These are phyloP conservation scores for Aspergillus eucalypticola DNA, from an alignment of 2,329 filamentous ascomycete species.

Conservation along the genomic window DNA sequence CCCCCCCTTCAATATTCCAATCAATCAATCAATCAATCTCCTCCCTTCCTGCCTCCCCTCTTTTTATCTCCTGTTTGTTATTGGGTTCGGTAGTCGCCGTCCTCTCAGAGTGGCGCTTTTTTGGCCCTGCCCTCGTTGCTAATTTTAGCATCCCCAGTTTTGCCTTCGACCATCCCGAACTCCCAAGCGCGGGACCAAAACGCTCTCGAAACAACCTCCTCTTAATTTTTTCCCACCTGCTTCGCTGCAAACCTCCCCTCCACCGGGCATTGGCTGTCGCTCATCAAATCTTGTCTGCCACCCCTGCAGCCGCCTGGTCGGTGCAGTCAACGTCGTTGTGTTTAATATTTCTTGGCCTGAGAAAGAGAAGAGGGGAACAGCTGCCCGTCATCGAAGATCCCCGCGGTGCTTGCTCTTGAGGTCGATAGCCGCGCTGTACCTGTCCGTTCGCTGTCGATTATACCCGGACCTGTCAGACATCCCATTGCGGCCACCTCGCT, in stretches of 20 bases:
- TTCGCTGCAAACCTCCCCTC: conserved; percentile 11
- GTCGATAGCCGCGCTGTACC: conserved; percentile 17
- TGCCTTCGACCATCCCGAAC: conserved; percentile 19
- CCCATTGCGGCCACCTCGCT: conserved; percentile 13
- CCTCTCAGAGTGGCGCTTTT: conserved; percentile 30
- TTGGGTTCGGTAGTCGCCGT: conserved; percentile 19
- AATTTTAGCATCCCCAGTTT: conserved; percentile 37
- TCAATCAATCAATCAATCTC: neutral
- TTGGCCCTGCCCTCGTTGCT: conserved; percentile 26
- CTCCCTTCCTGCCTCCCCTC: conserved; percentile 2
- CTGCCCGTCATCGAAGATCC: conserved; percentile 4
- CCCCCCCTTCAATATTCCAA: neutral
- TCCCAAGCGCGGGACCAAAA: conserved; percentile 21
- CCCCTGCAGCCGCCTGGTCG: conserved; percentile 16
- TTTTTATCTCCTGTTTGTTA: conserved; percentile 3
- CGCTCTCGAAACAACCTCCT: conserved; percentile 17
- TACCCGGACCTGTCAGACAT: conserved; percentile 6
- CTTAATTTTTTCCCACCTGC: neutral
- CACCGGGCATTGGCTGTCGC: conserved; percentile 19
- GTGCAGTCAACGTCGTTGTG: conserved; percentile 11
- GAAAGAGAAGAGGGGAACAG: neutral
- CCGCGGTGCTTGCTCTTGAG: conserved; percentile 6
- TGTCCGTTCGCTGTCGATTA: conserved; percentile 8
- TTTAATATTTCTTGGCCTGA: conserved; percentile 6
- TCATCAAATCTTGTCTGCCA: conserved; percentile 5